Evolutionary conservation across 441 rosid genomes (phyloP), one percentile per base, ranked within the genome.

Genomic region (Melastoma candidum): DNA sequence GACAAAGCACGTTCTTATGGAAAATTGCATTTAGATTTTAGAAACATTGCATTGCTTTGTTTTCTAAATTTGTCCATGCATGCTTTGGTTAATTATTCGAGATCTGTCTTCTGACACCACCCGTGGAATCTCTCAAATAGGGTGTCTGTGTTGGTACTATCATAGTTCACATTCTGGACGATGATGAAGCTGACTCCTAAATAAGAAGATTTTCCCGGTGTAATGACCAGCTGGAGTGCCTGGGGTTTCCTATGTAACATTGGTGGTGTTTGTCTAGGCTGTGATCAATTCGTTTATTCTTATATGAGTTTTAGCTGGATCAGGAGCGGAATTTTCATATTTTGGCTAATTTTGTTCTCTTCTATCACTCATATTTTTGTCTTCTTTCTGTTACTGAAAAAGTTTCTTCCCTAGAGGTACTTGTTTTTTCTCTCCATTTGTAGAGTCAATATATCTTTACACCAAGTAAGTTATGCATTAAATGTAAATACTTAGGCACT

Each of bases 61-160:
- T 55, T 66, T 67, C 59, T 49, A 36, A 70, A 51, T 47, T 53
- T 55, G 53, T 56, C 68, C 71, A 69, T 69, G 11, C 65, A 68
- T 63, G 73, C 50, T 67, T 75, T 79, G 58, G 51, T 68, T 61
- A 54, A 68, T 63, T 72, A 54, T 64, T 46, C 70, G 78, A 69
- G 57, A 66, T 36, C 41, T 57, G 47, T 73, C 39, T 77, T 79
- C 85, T 84, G 81, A 81, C 78, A 69, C 69, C 65, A 68, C 75
- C 78, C 71, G 22, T 84, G 89, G 78, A 80, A 81, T 81, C 82
- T 87, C 77, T 87, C 78, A 78, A 84, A 80, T 87, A 82, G 87
- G 93, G 74, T 75, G 70, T 75, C 78, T 81, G 75, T 84, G 64
- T 84, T 78, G 87, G 85, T 80, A 83, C 59, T 85, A 66, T 87